Conservation (phyloP, 2,329 filamentous ascomycete genomes). For the Fonsecaea erecta region DNA sequence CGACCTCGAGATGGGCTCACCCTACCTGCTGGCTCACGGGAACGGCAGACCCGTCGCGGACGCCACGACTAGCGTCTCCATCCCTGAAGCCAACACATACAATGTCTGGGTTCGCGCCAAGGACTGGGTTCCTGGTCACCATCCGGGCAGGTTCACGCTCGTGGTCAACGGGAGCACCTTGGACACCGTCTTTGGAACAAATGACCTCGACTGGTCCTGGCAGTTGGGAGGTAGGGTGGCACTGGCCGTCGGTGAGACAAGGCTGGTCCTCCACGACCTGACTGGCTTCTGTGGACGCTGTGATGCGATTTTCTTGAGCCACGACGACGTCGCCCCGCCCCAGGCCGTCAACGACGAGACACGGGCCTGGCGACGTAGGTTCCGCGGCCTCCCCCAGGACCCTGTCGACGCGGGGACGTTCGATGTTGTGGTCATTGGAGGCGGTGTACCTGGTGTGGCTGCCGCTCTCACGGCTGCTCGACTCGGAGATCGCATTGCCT, state of each 20-base stretch:
- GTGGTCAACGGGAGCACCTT: conserved; percentile 12
- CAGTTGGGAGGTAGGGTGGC: conserved; percentile 7
- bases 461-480: conserved; percentile 16
- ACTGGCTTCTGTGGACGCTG: conserved; percentile 21
- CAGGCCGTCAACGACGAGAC: neutral
- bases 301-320: conserved; percentile 18
- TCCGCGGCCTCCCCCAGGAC: conserved; percentile 14
- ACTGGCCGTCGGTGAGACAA: neutral
- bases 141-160: conserved; percentile 18
- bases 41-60: conserved; percentile 17
- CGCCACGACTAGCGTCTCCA: conserved; percentile 4
- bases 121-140: conserved; percentile 22
- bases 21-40: conserved; percentile 19
- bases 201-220: conserved; percentile 18
- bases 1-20: conserved; percentile 20
- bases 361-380: conserved; percentile 5
- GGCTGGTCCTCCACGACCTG: conserved; percentile 15
- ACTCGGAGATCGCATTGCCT: conserved; percentile 15
- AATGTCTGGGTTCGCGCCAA: conserved; percentile 28
- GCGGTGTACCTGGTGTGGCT: conserved; percentile 10
- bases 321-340: conserved; percentile 1
- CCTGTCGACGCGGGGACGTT: neutral
- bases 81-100: conserved; percentile 3
- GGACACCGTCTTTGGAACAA: conserved; percentile 8
- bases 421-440: conserved; percentile 21